Base-by-base conservation (phyloP, 495 filamentous ascomycete species). In the Xylaria curta region DNA sequence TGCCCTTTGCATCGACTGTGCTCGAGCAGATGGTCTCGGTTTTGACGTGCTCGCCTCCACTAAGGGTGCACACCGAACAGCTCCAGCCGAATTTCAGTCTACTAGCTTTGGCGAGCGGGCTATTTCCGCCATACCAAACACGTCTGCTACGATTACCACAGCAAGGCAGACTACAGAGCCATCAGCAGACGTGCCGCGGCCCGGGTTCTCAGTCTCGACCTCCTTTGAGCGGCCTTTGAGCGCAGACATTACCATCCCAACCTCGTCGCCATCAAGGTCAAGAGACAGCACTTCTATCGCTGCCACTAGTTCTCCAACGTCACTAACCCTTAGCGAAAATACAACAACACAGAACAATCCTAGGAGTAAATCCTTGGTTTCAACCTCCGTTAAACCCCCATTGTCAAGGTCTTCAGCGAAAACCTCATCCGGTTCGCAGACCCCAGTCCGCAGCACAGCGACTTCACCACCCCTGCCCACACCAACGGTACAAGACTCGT, bases 401-500 rank as follows among this genome's bases (percentile, higher is more conserved):
- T 74, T 73, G 6, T 75, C 76, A 0, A 66, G 68, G 42, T 69
- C 75, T 4, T 65, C 68, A 10, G 46, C 60, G 19, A 69, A 70
- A 44, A 58, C 69, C 8, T 47, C 76, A 33, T 66, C 75, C 3
- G 69, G 73, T 26, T 69, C 79, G 70, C 74, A 80, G 51, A 68
- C 75, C 53, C 61, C 74, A 51, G 51, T 64, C 15, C 78, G 84
- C 68, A 88, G 78, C 71, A 70, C 82, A 40, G 76, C 85, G 9
- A 83, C 88, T 15, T 79, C 83, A 56, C 87, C 91, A 0, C 82
- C 90, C 15, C 79, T 87, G 24, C 80, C 93, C 3, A 89, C 88
- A 21, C 95, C 95, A 13, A 94, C 94, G 0, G 95, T 94, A 4
- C 96, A 99, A 82, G 96, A 98, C 79, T 94, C 91, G 9, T 98